These are phyloP conservation scores for Didymella lethalis DNA, from an alignment of 2,329 filamentous ascomycete species.

Conservation along the genomic window DNA sequence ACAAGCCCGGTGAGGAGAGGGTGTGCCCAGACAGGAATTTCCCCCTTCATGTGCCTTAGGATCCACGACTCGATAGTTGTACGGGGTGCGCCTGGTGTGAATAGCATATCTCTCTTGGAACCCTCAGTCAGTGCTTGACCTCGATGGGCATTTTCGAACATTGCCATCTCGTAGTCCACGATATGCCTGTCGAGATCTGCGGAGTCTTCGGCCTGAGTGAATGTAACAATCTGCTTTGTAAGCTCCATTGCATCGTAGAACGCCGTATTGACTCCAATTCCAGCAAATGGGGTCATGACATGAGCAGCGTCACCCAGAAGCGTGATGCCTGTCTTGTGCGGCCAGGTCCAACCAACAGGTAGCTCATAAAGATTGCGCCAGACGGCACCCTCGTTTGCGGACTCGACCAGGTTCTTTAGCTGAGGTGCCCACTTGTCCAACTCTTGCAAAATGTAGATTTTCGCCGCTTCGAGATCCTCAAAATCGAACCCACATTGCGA, in stretches of 20 bases:
- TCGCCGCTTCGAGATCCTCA: slow-evolving; percentile 28
- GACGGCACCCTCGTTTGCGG: slow-evolving; percentile 28
- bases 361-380: slow-evolving; percentile 51
- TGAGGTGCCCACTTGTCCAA: slow-evolving; percentile 44
- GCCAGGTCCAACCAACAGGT: slow-evolving; percentile 50
- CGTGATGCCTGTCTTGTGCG: slow-evolving; percentile 49
- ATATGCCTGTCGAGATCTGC: slow-evolving; percentile 39
- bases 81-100: slow-evolving; percentile 57
- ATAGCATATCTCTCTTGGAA: slow-evolving; percentile 58
- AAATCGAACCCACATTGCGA: slow-evolving; percentile 31
- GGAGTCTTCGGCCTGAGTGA: slow-evolving; percentile 18
- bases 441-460: slow-evolving; percentile 31
- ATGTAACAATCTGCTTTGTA: slow-evolving; percentile 43
- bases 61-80: slow-evolving; percentile 51
- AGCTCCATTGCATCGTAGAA: slow-evolving; percentile 50
- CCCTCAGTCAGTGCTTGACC: slow-evolving; percentile 54
- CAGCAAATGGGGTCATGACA: slow-evolving; percentile 50
- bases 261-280: slow-evolving; percentile 51
- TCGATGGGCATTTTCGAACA: slow-evolving; percentile 49
- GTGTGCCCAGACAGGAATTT: slow-evolving; percentile 28
- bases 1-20: slow-evolving; percentile 24
- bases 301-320: slow-evolving; percentile 55
- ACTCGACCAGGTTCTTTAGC: slow-evolving; percentile 36
- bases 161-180: slow-evolving; percentile 46
- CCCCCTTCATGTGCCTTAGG: slow-evolving; percentile 25